Base-by-base conservation (phyloP, 2,329 filamentous ascomycete genomes). In the Sclerotinia sclerotiorum region DNA sequence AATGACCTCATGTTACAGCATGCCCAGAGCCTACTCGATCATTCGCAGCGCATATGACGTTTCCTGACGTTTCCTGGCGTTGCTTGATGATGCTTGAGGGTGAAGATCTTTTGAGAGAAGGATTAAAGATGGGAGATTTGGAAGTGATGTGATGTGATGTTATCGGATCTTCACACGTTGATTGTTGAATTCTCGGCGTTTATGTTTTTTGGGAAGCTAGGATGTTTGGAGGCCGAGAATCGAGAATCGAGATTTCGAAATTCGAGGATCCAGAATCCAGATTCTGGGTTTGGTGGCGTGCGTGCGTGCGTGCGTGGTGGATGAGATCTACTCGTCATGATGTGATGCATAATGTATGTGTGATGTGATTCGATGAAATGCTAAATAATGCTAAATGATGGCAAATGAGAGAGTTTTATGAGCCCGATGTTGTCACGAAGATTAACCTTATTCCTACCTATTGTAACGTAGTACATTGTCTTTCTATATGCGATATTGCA, bases 381-480 rank as follows among this genome's bases (percentile, higher is more conserved):
- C 2, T 5, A 42, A 15, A 17, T 42, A 1, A 42, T 42, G 13
- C 13, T 10, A 42, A 42, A 42, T 15, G 3, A 42, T 42, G 11
- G 39, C 39, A 42, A 42, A 19, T 24, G 24, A 29, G 19, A 13
- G 27, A 17, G 51, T 15, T 15, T 54, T 15, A 4, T 21, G 57
- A 48, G 39, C 10, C 58, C 58, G 58, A 49, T 49, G 44, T 61
- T 35, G 11, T 11, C 11, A 44, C 58, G 58, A 29, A 61, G 58
- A 48, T 61, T 61, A 61, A 61, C 58, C 58, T 61, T n/a, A 21
- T 49, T 49, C 32, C 10, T n/a, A 21, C 39, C 39, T 42, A 42
- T 56, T 56, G 32, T 27, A 17, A 17, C n/a, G 54, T 56, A n/a
- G 21, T 15, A 42, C 39, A 42, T 42, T 42, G 13, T 42, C 15